A percentile compares a stretch with the other conserved stretches of the same genome.
Evolutionary conservation across 2,329 filamentous ascomycete genomes (phyloP).

Genomic region (Colletotrichum orchidophilum): DNA sequence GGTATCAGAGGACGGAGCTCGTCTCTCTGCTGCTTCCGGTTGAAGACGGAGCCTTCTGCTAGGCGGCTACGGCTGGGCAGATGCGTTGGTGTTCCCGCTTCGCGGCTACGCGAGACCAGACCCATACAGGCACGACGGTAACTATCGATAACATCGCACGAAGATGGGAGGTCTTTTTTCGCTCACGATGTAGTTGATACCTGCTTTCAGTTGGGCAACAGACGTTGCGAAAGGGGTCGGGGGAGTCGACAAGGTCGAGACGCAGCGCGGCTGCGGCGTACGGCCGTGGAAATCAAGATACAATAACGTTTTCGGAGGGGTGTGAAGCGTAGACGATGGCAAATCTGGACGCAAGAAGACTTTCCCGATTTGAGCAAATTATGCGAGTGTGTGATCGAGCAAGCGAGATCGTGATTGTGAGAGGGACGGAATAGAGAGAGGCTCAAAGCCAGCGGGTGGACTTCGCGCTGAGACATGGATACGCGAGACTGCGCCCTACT

Average conservation of each 20-base stretch:
- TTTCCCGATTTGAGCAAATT: constrained; percentile 7
- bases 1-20: neutral
- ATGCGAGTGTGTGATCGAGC: constrained; percentile 19
- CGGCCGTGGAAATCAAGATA: neutral
- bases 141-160: neutral
- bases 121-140: constrained; percentile 16
- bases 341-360: neutral
- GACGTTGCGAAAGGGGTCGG: constrained; percentile 16
- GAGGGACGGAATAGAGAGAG: neutral
- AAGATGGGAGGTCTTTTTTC: neutral
- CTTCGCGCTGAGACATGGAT: constrained; percentile 22
- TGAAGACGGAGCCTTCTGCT: neutral
- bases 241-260: constrained; percentile 11
- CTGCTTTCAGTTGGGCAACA: constrained; percentile 19
- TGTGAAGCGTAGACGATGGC: neutral
- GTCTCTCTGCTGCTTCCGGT: constrained; percentile 11
- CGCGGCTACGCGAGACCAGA: constrained; percentile 15
- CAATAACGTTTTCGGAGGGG: neutral
- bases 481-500: constrained; percentile 5
- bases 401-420: constrained; percentile 16
- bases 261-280: constrained; percentile 23
- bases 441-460: neutral
- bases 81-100: constrained; percentile 2
- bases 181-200: constrained; percentile 2
- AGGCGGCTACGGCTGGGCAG: constrained; percentile 17